Base-by-base conservation (phyloP, 345 rosid genomes). In the Salix arbutifolia region DNA sequence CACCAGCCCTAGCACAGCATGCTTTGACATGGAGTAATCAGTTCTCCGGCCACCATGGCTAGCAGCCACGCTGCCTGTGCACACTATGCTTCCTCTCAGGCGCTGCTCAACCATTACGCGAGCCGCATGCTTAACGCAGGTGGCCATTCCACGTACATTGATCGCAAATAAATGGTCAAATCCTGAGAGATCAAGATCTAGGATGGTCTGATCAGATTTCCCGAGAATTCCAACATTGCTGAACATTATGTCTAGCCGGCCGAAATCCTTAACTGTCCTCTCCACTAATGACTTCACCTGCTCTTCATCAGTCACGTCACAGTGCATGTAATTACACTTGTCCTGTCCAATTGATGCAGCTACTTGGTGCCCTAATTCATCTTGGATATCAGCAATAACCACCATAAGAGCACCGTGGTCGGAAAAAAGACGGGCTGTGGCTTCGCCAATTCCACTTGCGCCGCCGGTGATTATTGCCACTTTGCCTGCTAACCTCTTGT, bases 21-120 rank as follows among this genome's bases (percentile, higher is more conserved):
- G 84, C 82, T 85, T 84, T 5, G 87, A 85, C 88, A 87, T 82
- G 4, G 4, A 2, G 37, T 84, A 86, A n/a, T 79, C 89, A 0
- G 70, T 77, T 17, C 52, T 72, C 0, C 28, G 17, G 1, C 53
- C 40, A 0, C 82, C 89, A 1, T 0, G 0, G 18, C 70, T 66
- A 0, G 71, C 90, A 0, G 74, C 65, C 1, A 77, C 28, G 23
- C 90, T 87, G 1, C 74, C 86, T 50, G 83, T 85, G 72, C 90
- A 87, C 30, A 85, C 70, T 23, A 87, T 87, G 72, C 87, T 86
- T 5, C 89, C 89, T 26, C 25, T 79, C 1, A 77, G 62, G 6
- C 80, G 18, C 21, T 70, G 67, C 5, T 69, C 82, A 12, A 84
- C 84, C 88, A 85, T 87, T 5, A 77, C 85, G 8, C 83, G 78